Evolutionary conservation across 148 eudicot genomes (phyloP).

Genomic region (Fallopia convolvulus): DNA sequence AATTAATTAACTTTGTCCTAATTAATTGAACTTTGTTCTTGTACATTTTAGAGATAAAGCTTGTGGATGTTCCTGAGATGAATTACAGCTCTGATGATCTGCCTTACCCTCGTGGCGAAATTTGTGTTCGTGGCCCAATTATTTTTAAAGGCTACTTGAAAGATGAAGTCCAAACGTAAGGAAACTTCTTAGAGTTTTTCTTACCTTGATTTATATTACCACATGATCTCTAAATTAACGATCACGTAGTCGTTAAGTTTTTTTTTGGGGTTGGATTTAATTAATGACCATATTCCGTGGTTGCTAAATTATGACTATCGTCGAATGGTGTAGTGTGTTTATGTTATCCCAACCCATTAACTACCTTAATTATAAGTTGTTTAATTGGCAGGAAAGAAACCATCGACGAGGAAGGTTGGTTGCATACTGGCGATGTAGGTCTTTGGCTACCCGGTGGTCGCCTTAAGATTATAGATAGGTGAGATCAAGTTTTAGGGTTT

Average conservation of each 20-base stretch:
- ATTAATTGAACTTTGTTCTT: neutral
- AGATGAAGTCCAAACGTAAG: constrained; percentile 86
- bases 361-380: constrained; percentile 18
- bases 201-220: constrained; percentile 13
- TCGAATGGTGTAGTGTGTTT: no score
- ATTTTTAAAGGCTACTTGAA: constrained; percentile 84
- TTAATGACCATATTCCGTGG: no score
- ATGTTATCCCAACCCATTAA: neutral
- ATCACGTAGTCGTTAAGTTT: no score
- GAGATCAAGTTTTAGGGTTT: constrained; percentile 15
- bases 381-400: constrained; percentile 70
- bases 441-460: constrained; percentile 96
- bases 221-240: no score
- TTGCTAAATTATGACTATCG: no score
- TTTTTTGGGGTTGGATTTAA: no score
- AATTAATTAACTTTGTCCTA: neutral
- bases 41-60: constrained; percentile 64
- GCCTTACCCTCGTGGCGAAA: constrained; percentile 95
- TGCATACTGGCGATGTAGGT: constrained; percentile 94
- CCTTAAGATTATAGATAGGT: constrained; percentile 95
- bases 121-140: constrained; percentile 83
- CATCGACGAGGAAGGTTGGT: constrained; percentile 79
- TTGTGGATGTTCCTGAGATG: constrained; percentile 95
- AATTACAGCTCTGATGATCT: constrained; percentile 86
- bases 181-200: neutral